These are phyloP conservation scores for Penicillium concentricum DNA, from an alignment of 2,329 filamentous ascomycete genomes.

Conservation along the genomic window DNA sequence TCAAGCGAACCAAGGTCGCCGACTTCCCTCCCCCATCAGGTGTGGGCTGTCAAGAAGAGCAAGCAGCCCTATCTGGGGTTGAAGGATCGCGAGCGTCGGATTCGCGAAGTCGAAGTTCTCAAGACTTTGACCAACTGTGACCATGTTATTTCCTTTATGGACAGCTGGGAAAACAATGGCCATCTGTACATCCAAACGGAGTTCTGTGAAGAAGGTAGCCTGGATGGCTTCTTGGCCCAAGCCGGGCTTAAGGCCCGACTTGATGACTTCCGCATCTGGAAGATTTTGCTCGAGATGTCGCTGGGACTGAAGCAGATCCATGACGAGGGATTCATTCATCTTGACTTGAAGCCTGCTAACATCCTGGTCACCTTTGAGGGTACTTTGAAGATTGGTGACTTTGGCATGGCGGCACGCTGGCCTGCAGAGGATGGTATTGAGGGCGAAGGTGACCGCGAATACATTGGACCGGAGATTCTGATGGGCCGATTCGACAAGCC, in stretches of 20 bases:
- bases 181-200: conserved; percentile 97
- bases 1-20: conserved; percentile 53
- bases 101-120: conserved; percentile 79
- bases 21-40: conserved; percentile 55
- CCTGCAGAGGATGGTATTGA: conserved; percentile 75
- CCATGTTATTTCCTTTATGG: conserved; percentile 79
- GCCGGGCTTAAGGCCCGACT: conserved; percentile 80
- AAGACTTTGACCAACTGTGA: conserved; percentile 75
- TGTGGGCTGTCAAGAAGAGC: conserved; percentile 94
- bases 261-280: conserved; percentile 98
- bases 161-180: conserved; percentile 82
- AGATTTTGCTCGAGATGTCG: conserved; percentile 84
- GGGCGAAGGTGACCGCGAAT: conserved; percentile 91
- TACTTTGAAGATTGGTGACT: conserved; percentile 65
- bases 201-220: conserved; percentile 89
- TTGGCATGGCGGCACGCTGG: conserved; percentile 73
- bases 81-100: conserved; percentile 77
- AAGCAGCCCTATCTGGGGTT: conserved; percentile 74
- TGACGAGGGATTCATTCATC: conserved; percentile 74
- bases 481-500: conserved; percentile 84
- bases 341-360: conserved; percentile 66
- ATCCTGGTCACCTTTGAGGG: conserved; percentile 66
- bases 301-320: conserved; percentile 87
- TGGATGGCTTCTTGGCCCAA: conserved; percentile 80
- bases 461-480: conserved; percentile 91